phyloP scores from a whole-genome alignment of 202 grass and related monocot genomes.

The Schoenoplectus tabernaemontani region DNA sequence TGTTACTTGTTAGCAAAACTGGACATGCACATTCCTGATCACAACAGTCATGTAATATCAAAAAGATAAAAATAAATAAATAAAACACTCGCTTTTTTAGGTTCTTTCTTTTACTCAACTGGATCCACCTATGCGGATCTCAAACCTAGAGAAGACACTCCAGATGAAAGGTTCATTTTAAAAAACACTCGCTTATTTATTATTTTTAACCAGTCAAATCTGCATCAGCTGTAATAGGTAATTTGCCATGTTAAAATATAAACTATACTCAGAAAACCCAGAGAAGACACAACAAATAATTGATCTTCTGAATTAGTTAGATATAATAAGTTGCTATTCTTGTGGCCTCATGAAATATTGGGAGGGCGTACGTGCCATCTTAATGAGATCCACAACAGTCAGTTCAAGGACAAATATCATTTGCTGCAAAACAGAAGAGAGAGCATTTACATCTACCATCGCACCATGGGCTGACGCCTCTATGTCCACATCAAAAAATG shows the following conservation, averaged over 20 bases:
- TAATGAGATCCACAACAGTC: slow-evolving; percentile 28
- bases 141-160: too few species aligned
- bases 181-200: not conserved
- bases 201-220: not conserved
- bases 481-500: slow-evolving; percentile 25
- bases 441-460: slow-evolving; percentile 52
- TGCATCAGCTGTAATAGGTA: slow-evolving; percentile 9
- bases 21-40: not conserved
- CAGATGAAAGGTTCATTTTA: too few species aligned
- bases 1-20: not conserved
- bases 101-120: not conserved
- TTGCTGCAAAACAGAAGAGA: slow-evolving; percentile 44
- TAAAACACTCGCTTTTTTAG: not conserved
- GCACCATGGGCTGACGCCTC: slow-evolving; percentile 39
- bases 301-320: slow-evolving; percentile 29
- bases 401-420: slow-evolving; percentile 48
- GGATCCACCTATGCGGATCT: not conserved
- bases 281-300: not conserved
- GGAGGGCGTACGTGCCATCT: slow-evolving; percentile 23
- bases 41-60: not conserved
- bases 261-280: not conserved
- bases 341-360: not conserved
- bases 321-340: slow-evolving; percentile 1
- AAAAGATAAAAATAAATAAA: not conserved
- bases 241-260: slow-evolving; percentile 20